A percentile compares a stretch with the other conserved stretches of the same genome.
phyloP scores from a whole-genome alignment of 2,329 filamentous ascomycete species.

The Triangularia setosa region DNA sequence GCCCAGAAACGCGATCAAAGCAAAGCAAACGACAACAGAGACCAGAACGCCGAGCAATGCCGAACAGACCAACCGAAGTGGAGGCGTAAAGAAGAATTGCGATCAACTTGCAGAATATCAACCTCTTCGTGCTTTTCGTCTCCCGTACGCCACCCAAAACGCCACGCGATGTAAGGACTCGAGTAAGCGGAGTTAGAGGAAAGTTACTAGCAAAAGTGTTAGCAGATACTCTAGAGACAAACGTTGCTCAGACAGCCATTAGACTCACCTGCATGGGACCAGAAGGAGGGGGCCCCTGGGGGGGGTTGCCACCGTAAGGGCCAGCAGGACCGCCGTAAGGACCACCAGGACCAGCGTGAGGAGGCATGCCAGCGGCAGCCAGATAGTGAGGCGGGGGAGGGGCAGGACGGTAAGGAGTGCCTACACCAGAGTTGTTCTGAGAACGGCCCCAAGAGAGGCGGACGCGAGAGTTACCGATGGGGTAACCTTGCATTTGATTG shows the following conservation, averaged over 20 bases:
- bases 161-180: constrained; percentile 20
- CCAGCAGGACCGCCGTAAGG: constrained; percentile 44
- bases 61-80: constrained; percentile 17
- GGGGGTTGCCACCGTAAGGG: constrained; percentile 42
- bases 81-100: constrained; percentile 9
- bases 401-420: constrained; percentile 93
- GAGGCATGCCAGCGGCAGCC: constrained; percentile 37
- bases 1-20: constrained; percentile 11
- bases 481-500: constrained; percentile 99
- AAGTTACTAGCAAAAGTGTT: constrained; percentile 11
- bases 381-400: constrained; percentile 61
- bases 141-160: constrained; percentile 17
- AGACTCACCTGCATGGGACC: constrained; percentile 24
- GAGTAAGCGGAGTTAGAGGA: constrained; percentile 6
- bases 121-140: constrained; percentile 20
- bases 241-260: not conserved
- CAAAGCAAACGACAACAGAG: constrained; percentile 14
- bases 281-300: constrained; percentile 37
- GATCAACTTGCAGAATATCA: constrained; percentile 13
- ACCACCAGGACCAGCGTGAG: constrained; percentile 39
- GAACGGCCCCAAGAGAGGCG: constrained; percentile 96
- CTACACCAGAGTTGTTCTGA: constrained; percentile 98
- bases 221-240: not conserved
- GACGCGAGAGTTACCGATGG: constrained; percentile 96
- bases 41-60: constrained; percentile 24